Percentiles rank a stretch among this genome's conserved stretches.
Conservation (phyloP, 192 early-diverging fungal species). For the Phlyctochytrium arcticum region DNA sequence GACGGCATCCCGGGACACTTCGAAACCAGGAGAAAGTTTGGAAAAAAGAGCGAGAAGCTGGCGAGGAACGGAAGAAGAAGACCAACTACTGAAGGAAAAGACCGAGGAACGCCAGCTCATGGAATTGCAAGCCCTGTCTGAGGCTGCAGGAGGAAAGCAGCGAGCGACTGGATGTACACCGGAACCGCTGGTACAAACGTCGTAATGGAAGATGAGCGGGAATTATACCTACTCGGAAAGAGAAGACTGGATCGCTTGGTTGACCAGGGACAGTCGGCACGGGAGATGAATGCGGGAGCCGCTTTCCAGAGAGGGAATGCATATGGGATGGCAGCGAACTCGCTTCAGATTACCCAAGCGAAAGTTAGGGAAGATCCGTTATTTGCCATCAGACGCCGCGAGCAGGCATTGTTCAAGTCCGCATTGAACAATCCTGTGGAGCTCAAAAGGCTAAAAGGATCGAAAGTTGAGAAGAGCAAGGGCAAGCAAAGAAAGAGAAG, state of each 20-base stretch:
- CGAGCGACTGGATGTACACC: constrained; percentile 92
- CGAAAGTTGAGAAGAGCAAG: constrained; percentile 42
- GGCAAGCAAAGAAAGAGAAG: constrained; percentile 49
- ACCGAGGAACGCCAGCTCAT: constrained; percentile 85
- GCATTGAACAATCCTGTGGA: constrained; percentile 69
- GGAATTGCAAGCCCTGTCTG: constrained; percentile 78
- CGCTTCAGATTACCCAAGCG: constrained; percentile 66
- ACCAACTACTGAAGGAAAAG: constrained; percentile 85
- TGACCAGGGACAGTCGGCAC: constrained; percentile 35
- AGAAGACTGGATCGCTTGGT: constrained; percentile 68
- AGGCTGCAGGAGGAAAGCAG: constrained; percentile 49
- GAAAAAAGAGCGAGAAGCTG: constrained; percentile 75
- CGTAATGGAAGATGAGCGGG: constrained; percentile 64
- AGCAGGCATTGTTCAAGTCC: constrained; percentile 74
- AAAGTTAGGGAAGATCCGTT: constrained; percentile 93
- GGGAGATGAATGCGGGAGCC: constrained; percentile 23
- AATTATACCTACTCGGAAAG: constrained; percentile 86
- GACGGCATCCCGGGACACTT: constrained; percentile 92
- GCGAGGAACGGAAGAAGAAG: constrained; percentile 85
- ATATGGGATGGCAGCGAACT: constrained; percentile 67
- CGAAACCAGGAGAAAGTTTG: constrained; percentile 90
- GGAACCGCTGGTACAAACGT: constrained; percentile 55
- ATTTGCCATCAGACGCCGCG: constrained; percentile 78
- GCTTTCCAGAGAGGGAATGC: constrained; percentile 7
- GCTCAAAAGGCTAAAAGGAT: constrained; percentile 53